Evolutionary conservation across 176 grass and related monocot species (phyloP).

Genomic region (Stipa capillata): DNA sequence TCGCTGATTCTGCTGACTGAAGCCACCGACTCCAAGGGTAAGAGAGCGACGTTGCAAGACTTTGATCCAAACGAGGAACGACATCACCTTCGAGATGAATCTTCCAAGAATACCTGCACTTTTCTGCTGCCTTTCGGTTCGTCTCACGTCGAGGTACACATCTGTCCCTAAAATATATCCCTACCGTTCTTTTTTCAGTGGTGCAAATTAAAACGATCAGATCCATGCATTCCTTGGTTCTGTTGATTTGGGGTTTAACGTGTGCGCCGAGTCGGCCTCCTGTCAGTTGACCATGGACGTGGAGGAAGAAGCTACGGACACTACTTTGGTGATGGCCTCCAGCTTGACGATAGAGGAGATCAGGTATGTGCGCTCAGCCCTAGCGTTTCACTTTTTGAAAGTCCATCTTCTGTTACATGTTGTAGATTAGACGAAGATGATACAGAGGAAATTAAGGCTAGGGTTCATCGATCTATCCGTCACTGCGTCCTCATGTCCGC

Average conservation of each 20-base stretch:
- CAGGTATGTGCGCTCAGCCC: not conserved
- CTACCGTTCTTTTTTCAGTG: not conserved
- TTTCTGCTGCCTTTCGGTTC: not conserved
- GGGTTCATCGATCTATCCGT: not conserved
- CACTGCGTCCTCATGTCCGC: too few species aligned
- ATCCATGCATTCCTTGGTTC: not conserved
- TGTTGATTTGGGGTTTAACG: not conserved
- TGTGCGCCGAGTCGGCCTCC: not conserved
- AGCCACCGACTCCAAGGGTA: not conserved
- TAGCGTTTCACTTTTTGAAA: not conserved
- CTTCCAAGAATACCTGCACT: not conserved
- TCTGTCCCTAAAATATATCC: not conserved
- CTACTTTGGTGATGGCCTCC: not conserved
- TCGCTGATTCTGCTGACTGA: not conserved
- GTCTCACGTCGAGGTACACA: not conserved
- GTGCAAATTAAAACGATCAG: not conserved
- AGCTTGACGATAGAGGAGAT: not conserved
- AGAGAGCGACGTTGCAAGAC: not conserved
- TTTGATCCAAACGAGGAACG: not conserved
- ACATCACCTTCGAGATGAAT: not conserved
- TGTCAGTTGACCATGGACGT: not conserved
- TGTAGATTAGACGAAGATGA: not conserved
- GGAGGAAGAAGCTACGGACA: not conserved
- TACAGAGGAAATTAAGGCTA: not conserved
- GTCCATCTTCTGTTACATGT: not conserved